Evolutionary conservation across 116 monocot species (phyloP).

Genomic region (Cymodocea nodosa): DNA sequence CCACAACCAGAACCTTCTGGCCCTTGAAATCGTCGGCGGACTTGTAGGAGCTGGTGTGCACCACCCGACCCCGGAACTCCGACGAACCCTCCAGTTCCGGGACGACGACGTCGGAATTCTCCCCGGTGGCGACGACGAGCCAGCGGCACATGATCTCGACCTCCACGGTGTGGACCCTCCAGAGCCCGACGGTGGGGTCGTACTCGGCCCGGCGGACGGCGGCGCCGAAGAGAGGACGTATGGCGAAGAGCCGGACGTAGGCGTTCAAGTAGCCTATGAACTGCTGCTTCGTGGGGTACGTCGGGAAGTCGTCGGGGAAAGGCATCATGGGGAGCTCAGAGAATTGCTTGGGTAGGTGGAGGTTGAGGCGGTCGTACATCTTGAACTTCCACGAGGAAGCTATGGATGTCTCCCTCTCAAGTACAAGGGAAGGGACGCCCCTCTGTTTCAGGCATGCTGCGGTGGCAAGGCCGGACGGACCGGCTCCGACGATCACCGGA

Average conservation of each 20-base stretch:
- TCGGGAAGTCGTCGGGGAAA: conserved; percentile 49
- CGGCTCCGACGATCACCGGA: conserved; percentile 63
- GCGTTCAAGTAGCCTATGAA: conserved; percentile 59
- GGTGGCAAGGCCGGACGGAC: conserved; percentile 63
- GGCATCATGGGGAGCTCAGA: conserved; percentile 60
- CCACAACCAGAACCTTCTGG: conserved; percentile 66
- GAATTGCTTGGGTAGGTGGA: conserved; percentile 68
- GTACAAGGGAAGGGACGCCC: conserved; percentile 55
- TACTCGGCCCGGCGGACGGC: conserved; percentile 37
- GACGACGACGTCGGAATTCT: conserved; percentile 59
- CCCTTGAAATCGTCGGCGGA: conserved; percentile 28
- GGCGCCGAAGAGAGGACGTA: conserved; percentile 35
- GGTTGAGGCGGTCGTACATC: conserved; percentile 54
- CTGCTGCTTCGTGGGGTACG: conserved; percentile 59
- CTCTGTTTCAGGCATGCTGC: conserved; percentile 53
- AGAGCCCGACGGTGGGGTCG: conserved; percentile 36
- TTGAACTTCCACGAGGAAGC: conserved; percentile 57
- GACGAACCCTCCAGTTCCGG: conserved; percentile 55
- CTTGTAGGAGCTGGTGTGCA: conserved; percentile 54
- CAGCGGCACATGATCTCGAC: conserved; percentile 50
- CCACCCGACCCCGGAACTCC: conserved; percentile 31
- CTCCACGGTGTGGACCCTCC: conserved; percentile 35
- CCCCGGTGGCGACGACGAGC: conserved; percentile 69
- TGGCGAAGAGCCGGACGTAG: conserved; percentile 34
- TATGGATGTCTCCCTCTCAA: conserved; percentile 52